phyloP scores from a whole-genome alignment of 371 early-diverging fungal genomes.

The Mortierella sp. region DNA sequence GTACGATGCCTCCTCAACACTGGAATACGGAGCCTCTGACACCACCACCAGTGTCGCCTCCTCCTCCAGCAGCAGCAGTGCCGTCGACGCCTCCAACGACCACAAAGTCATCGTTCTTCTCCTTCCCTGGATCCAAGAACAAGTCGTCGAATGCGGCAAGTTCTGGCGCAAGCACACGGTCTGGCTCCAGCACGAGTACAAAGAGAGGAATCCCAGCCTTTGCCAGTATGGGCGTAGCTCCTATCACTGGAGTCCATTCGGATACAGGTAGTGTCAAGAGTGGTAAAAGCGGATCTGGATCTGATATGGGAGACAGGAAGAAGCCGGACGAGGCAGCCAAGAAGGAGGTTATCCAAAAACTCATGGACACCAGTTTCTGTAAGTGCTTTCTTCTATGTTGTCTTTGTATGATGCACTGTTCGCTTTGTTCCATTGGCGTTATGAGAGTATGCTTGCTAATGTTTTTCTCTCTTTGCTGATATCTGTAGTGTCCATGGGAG shows the following conservation, averaged over 20 bases:
- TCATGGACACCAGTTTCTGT: constrained; percentile 31
- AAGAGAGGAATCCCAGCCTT: constrained; percentile 16
- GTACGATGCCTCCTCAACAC: constrained; percentile 26
- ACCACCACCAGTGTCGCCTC: constrained; percentile 42
- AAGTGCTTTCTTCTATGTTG: constrained; percentile 8
- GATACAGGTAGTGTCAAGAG: constrained; percentile 26
- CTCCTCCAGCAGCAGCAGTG: constrained; percentile 22
- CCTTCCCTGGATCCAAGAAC: constrained; percentile 39
- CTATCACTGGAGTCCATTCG: constrained; percentile 2
- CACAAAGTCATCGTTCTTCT: constrained; percentile 43
- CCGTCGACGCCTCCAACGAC: constrained; percentile 18
- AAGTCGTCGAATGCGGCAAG: constrained; percentile 21
- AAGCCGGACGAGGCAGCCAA: constrained; percentile 10
- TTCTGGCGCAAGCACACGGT: constrained; percentile 37
- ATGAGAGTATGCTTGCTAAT: not conserved
- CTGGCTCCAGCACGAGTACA: constrained; percentile 20
- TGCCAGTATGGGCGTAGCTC: constrained; percentile 14
- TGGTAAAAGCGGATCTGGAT: constrained; percentile 30
- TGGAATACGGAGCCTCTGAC: constrained; percentile 51
- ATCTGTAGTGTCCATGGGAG: not conserved
- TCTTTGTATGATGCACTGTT: not conserved
- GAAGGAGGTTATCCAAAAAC: constrained; percentile 25
- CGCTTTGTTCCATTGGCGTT: too few relatives aligned
- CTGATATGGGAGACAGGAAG: constrained; percentile 24
- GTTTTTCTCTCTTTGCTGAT: not conserved